Conservation (phyloP, 140 eudicot species). For the Flaveria floridana region DNA sequence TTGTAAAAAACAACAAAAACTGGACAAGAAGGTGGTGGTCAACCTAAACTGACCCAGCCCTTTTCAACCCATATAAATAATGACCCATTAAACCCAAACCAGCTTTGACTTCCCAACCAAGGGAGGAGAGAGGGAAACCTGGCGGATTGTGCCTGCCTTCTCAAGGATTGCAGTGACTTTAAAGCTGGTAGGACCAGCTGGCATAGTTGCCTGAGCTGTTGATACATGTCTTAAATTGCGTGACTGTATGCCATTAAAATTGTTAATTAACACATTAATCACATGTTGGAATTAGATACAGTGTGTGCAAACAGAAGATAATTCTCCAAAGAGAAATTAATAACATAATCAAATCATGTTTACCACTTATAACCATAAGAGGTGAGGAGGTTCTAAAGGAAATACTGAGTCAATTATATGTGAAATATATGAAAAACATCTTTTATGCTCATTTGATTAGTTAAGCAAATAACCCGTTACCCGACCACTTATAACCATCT, state of each 20-base stretch:
- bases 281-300: conserved; percentile 9
- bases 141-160: conserved; percentile 85
- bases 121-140: conserved; percentile 47
- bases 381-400: not conserved
- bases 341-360: not conserved
- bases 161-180: conserved; percentile 73
- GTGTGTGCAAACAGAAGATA: conserved; percentile 15
- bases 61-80: not conserved
- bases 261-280: not conserved
- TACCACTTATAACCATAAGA: not conserved
- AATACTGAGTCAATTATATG: not conserved
- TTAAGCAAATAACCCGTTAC: not conserved
- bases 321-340: not conserved
- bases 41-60: not conserved
- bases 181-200: conserved; percentile 41
- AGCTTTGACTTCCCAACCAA: conserved; percentile 4
- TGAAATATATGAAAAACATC: not conserved
- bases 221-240: conserved; percentile 68
- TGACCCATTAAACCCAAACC: conserved; percentile 1
- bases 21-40: not conserved
- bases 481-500: no score
- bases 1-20: not conserved
- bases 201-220: conserved; percentile 41
- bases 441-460: not conserved
- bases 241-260: conserved; percentile 48